Evolutionary conservation across 176 grass and related monocot genomes (phyloP), one percentile per base, ranked within the genome.

Genomic region (Ananas comosus): DNA sequence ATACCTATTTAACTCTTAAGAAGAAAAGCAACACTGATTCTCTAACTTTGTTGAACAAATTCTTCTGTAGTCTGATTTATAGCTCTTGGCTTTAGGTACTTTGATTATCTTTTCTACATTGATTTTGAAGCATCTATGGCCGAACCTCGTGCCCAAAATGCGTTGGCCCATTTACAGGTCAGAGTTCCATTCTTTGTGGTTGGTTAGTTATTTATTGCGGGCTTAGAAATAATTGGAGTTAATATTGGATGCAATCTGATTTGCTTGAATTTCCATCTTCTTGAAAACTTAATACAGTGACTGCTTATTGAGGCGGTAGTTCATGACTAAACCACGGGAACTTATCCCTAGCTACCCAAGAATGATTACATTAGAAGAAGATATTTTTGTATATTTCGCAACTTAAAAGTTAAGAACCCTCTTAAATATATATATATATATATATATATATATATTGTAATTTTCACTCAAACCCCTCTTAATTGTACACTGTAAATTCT

Each of bases 51-150:
- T 48, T 23, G 21, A 13, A 24, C 21, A 6, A 9, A 10, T 53
- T 9, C 61, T 42, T 6, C 13, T 33, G 10, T 10, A 17, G 19
- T 28, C 51, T 59, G n/a, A 68, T 18, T 76, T 12, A 22, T 19
- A 13, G 11, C 9, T 77, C 18, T 67, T 77, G 17, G 17, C 50
- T 53, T 12, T 58, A 92, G 85, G 85, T 79, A 72, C 66, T 88
- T 88, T 48, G 78, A 88, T 64, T 92, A 88, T 82, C 79, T 83
- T 66, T 85, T 92, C 73, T 88, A 78, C 25, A 68, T 79, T 47
- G 89, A 92, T 70, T 88, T 92, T 22, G 76, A 88, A 70, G 82
- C 85, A 42, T 92, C 89, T 3, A 80, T 80, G 73, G 61, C 85
- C 2, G 89, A 92, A 50, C 49, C 78, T 13, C 79, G 67, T 65